These are phyloP conservation scores for Rutstroemia sp. DNA, from an alignment of 2,329 filamentous ascomycete genomes.

Conservation along the genomic window DNA sequence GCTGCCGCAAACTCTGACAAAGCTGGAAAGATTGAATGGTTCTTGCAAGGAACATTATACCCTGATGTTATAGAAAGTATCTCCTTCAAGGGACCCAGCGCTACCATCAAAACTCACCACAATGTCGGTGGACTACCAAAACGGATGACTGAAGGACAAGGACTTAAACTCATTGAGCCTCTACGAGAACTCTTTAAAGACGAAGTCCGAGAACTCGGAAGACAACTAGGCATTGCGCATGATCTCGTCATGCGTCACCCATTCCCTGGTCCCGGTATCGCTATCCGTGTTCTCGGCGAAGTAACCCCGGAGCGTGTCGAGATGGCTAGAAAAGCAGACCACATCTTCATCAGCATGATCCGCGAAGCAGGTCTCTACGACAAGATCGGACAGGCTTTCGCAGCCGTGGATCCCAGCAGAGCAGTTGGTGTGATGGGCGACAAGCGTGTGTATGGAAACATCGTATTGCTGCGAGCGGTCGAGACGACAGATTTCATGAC, in stretches of 20 bases:
- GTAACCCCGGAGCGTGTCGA: conserved; percentile 72
- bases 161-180: conserved; percentile 67
- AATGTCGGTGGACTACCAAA: conserved; percentile 60
- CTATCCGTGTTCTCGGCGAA: conserved; percentile 70
- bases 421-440: conserved; percentile 64
- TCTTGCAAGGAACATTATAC: conserved; percentile 75
- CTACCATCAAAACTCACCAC: conserved; percentile 69
- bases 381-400: conserved; percentile 63
- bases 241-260: conserved; percentile 75
- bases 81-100: conserved; percentile 64
- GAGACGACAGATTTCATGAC: conserved; percentile 43
- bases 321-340: conserved; percentile 70
- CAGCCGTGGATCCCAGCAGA: conserved; percentile 57
- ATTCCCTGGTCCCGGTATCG: conserved; percentile 66
- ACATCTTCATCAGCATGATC: conserved; percentile 75
- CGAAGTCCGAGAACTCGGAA: conserved; percentile 65
- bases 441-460: conserved; percentile 57
- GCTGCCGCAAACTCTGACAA: conserved; percentile 57
- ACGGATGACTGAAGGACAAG: conserved; percentile 43
- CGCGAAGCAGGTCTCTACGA: conserved; percentile 64
- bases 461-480: conserved; percentile 55
- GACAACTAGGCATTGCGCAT: conserved; percentile 61
- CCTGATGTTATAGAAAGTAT: conserved; percentile 55
- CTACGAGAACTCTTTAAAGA: conserved; percentile 79
- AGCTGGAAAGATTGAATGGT: conserved; percentile 74